phyloP scores from a whole-genome alignment of 1,139 yeast species.

The Taphrina wiesneri region DNA sequence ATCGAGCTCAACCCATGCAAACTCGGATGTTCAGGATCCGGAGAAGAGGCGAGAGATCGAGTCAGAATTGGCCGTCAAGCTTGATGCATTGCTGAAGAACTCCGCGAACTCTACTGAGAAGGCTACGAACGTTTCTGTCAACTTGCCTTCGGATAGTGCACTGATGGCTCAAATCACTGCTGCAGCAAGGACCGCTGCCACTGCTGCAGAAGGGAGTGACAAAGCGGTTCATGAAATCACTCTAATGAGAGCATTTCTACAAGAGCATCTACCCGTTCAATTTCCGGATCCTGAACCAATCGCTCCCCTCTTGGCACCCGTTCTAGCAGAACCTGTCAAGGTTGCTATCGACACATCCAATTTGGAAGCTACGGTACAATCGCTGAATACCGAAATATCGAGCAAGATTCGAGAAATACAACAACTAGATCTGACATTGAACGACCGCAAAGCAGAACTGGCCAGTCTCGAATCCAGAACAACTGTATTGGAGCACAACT shows the following conservation, averaged over 20 bases:
- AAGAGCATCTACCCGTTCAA: constrained; percentile 1
- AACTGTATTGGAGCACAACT: neutral
- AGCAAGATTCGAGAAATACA: constrained; percentile 4
- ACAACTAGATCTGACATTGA: neutral
- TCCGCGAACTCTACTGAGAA: neutral
- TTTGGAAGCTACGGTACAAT: neutral
- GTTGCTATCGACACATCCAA: constrained; percentile 5
- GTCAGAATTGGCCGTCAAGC: constrained; percentile 9
- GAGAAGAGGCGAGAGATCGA: constrained; percentile 11
- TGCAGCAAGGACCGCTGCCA: neutral
- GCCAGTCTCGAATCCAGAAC: constrained; percentile 5
- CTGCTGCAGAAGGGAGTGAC: neutral
- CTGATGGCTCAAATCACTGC: neutral
- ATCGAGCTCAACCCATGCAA: neutral
- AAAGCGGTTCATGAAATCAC: neutral
- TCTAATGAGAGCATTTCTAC: neutral
- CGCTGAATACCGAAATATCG: neutral
- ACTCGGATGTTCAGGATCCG: constrained; percentile 15
- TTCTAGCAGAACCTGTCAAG: neutral
- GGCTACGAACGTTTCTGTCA: neutral
- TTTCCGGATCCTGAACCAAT: constrained; percentile 7
- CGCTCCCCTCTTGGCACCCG: neutral
- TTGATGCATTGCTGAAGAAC: constrained; percentile 18
- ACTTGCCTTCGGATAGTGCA: constrained; percentile 1
- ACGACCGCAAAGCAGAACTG: constrained; percentile 8